These are phyloP conservation scores for Phialophora expanda DNA, from an alignment of 2,329 filamentous ascomycete species.

Conservation along the genomic window DNA sequence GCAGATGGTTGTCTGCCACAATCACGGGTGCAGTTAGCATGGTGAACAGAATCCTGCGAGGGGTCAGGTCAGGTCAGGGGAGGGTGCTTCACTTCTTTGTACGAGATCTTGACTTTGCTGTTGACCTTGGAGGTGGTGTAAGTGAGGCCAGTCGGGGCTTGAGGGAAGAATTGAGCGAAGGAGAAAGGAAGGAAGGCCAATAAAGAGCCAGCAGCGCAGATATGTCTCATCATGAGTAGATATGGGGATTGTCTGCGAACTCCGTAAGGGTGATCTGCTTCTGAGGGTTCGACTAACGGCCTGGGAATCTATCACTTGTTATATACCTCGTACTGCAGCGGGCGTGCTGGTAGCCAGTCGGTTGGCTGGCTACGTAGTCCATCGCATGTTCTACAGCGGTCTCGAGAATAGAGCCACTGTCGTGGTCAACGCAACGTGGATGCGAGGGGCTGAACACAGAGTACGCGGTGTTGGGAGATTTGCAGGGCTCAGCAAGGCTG, in stretches of 20 bases:
- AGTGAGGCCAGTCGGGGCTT: constrained; percentile 22
- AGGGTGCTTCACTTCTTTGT: constrained; percentile 49
- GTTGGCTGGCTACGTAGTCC: no score
- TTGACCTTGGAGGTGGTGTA: constrained; percentile 23
- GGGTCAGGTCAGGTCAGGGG: background rate
- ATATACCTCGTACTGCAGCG: no score
- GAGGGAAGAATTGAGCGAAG: constrained; percentile 28
- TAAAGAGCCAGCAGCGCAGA: background rate
- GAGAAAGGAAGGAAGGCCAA: background rate
- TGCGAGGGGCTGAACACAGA: background rate
- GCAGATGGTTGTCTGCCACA: constrained; percentile 55
- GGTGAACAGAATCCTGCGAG: background rate
- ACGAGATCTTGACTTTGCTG: constrained; percentile 48
- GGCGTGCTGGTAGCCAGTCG: no score
- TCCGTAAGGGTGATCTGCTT: background rate
- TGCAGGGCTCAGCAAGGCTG: background rate
- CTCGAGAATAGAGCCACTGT: no score
- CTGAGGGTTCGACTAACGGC: background rate
- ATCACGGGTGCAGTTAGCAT: no score
- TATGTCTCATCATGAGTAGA: constrained; percentile 5
- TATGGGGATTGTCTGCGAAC: background rate
- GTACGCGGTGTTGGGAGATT: background rate
- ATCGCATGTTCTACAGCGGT: no score
- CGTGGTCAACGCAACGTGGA: background rate
- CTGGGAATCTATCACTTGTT: background rate